A percentile compares a stretch with the other conserved stretches of the same genome.
phyloP scores from a whole-genome alignment of 1,284 basidiomycete genomes.

The Kwoniella shivajii region DNA sequence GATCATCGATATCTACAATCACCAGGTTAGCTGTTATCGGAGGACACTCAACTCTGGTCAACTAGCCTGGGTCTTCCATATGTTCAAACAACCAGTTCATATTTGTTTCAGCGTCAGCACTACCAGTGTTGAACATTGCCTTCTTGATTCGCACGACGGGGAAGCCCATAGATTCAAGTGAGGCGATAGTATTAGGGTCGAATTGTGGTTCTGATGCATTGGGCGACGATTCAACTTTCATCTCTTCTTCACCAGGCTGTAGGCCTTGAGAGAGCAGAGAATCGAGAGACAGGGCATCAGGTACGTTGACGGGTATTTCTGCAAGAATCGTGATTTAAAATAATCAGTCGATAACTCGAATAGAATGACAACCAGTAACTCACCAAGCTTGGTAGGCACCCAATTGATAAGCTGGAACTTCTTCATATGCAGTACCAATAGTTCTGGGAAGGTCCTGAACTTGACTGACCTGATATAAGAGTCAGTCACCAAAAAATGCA shows the following conservation, averaged over 20 bases:
- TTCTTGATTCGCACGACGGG: constrained; percentile 78
- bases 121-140: constrained; percentile 85
- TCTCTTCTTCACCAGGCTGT: constrained; percentile 69
- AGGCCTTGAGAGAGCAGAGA: constrained; percentile 72
- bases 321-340: not conserved
- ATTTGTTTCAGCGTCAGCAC: constrained; percentile 73
- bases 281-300: constrained; percentile 68
- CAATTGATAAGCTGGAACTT: constrained; percentile 96
- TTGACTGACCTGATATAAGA: constrained; percentile 69
- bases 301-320: constrained; percentile 85
- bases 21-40: constrained; percentile 2
- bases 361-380: constrained; percentile 30
- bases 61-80: constrained; percentile 86
- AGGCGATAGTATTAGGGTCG: constrained; percentile 70
- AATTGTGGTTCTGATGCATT: constrained; percentile 63
- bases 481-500: not conserved
- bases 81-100: constrained; percentile 96
- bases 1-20: constrained; percentile 76
- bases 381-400: constrained; percentile 93
- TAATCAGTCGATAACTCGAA: not conserved
- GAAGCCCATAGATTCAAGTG: constrained; percentile 87
- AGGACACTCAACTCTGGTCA: constrained; percentile 24
- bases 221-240: constrained; percentile 63
- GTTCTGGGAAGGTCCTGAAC: constrained; percentile 85
- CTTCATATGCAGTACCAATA: constrained; percentile 86